Conservation (phyloP, 495 filamentous ascomycete species). For the Haplographium delicatum region DNA sequence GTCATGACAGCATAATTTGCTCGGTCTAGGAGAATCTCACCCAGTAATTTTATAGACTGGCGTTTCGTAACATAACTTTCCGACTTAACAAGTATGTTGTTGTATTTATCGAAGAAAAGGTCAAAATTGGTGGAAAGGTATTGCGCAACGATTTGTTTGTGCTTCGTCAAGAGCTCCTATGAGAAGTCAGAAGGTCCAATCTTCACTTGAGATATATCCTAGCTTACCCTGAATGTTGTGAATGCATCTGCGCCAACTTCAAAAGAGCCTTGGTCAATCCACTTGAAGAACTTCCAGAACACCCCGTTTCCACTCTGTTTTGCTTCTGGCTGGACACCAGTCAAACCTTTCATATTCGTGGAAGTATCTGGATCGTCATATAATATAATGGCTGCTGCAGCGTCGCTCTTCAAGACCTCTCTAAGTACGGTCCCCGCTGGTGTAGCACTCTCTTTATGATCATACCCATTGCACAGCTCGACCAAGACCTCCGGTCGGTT, state of each 20-base stretch:
- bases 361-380: slow-evolving; percentile 74
- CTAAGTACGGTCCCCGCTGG: slow-evolving; percentile 86
- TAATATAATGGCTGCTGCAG: slow-evolving; percentile 80
- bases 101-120: slow-evolving; percentile 87
- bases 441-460: slow-evolving; percentile 84
- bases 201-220: background rate
- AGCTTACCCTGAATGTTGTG: slow-evolving; percentile 82
- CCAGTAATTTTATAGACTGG: slow-evolving; percentile 94
- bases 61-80: slow-evolving; percentile 97
- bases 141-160: slow-evolving; percentile 80
- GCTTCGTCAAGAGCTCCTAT: slow-evolving; percentile 88
- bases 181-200: slow-evolving; percentile 73
- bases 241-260: slow-evolving; percentile 97
- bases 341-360: slow-evolving; percentile 48
- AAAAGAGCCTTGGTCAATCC: slow-evolving; percentile 92
- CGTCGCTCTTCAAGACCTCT: slow-evolving; percentile 88
- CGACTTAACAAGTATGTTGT: slow-evolving; percentile 79
- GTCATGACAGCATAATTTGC: slow-evolving; percentile 99
- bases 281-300: slow-evolving; percentile 98
- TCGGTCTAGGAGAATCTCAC: slow-evolving; percentile 89
- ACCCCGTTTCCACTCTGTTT: slow-evolving; percentile 70
- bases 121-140: slow-evolving; percentile 87
- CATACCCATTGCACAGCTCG: slow-evolving; percentile 84
- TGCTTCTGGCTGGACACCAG: slow-evolving; percentile 59
- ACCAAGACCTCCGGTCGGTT: slow-evolving; percentile 81